phyloP scores from a whole-genome alignment of 352 stramenopile species.

The Pythium chondricola region DNA sequence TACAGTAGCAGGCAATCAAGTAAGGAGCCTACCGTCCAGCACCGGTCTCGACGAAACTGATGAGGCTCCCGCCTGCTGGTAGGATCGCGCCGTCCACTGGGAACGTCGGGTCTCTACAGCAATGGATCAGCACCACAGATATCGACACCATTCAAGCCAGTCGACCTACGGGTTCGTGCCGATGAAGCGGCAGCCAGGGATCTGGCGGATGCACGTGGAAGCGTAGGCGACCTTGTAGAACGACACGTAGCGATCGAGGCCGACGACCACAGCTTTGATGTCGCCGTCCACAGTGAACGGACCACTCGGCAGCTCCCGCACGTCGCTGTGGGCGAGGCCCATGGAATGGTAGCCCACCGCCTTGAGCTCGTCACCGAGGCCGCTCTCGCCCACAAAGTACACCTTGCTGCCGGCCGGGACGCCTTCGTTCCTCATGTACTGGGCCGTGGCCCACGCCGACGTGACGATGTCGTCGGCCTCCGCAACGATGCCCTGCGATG shows the following conservation, averaged over 20 bases:
- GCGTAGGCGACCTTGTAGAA: slow-evolving; percentile 87
- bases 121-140: no score
- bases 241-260: slow-evolving; percentile 58
- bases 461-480: slow-evolving; percentile 74
- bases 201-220: slow-evolving; percentile 59
- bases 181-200: slow-evolving; percentile 74
- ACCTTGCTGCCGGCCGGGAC: slow-evolving; percentile 57
- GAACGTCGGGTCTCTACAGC: slow-evolving; percentile 75
- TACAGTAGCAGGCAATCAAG: no score
- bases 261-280: slow-evolving; percentile 75
- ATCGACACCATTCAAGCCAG: background rate
- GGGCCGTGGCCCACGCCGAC: slow-evolving; percentile 76
- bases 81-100: slow-evolving; percentile 67
- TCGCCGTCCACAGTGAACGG: slow-evolving; percentile 63
- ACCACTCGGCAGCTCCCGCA: slow-evolving; percentile 50
- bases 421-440: slow-evolving; percentile 76
- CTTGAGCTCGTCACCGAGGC: slow-evolving; percentile 58
- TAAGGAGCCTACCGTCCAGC: slow-evolving; percentile 48
- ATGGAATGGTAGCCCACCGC: slow-evolving; percentile 62
- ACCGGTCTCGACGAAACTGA: slow-evolving; percentile 60
- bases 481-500: slow-evolving; percentile 66
- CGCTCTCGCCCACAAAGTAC: slow-evolving; percentile 77
- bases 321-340: slow-evolving; percentile 59
- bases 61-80: slow-evolving; percentile 58
- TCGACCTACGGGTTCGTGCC: slow-evolving; percentile 68